phyloP scores from a whole-genome alignment of 1,284 basidiomycete genomes.

The Fomitopsis palustris region DNA sequence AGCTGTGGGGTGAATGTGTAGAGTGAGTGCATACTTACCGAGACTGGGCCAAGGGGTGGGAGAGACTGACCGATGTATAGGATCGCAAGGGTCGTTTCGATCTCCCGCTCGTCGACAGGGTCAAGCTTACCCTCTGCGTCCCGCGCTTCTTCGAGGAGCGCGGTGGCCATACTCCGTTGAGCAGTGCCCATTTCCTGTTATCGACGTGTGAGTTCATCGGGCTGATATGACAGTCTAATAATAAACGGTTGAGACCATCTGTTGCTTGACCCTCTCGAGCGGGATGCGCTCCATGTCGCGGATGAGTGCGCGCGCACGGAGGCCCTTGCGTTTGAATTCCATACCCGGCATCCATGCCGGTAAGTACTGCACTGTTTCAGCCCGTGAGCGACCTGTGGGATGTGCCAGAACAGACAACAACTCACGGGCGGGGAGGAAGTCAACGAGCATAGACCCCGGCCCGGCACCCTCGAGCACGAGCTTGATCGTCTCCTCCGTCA shows the following conservation, averaged over 20 bases:
- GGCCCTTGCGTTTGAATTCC: constrained; percentile 22
- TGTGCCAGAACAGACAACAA: constrained; percentile 16
- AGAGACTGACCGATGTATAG: neutral
- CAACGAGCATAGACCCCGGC: constrained; percentile 15
- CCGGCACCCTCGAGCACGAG: constrained; percentile 10
- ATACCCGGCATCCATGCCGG: constrained; percentile 27
- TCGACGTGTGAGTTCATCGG: too few relatives aligned
- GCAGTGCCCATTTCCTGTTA: neutral
- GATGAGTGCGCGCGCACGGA: constrained; percentile 10
- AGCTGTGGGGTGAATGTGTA: constrained; percentile 13
- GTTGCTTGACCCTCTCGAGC: neutral
- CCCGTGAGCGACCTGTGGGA: neutral
- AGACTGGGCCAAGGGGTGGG: too few relatives aligned
- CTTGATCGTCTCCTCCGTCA: too few relatives aligned
- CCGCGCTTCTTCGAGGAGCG: neutral
- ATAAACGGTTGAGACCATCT: neutral
- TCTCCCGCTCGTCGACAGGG: neutral
- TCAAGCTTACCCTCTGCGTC: neutral
- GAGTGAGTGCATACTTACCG: too few relatives aligned
- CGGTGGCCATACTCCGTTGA: neutral
- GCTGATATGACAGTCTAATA: neutral
- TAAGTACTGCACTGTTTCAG: constrained; percentile 18
- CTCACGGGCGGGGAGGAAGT: constrained; percentile 23
- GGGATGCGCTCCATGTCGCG: neutral
- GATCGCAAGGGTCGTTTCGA: constrained; percentile 7